Evolutionary conservation across 495 filamentous ascomycete species (phyloP).

Genomic region (Cenococcum geophilum): DNA sequence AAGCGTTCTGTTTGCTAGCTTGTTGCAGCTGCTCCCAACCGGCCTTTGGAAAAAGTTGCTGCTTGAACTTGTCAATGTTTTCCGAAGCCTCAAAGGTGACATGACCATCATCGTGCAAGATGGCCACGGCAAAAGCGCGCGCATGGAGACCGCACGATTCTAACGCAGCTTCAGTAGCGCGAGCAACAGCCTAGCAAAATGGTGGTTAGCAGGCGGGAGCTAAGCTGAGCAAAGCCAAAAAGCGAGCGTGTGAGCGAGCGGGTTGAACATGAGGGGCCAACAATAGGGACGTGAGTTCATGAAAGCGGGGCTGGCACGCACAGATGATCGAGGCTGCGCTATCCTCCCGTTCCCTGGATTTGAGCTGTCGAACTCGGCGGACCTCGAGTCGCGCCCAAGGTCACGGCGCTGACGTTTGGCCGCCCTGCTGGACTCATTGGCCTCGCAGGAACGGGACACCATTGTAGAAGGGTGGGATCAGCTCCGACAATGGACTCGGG

Average conservation of each 20-base stretch:
- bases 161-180: not conserved
- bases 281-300: not conserved
- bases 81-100: not conserved
- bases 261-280: not conserved
- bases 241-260: not conserved
- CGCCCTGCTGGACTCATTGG: not conserved
- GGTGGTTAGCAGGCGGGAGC: not conserved
- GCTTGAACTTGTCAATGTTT: not conserved
- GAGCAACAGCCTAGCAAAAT: not conserved
- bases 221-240: not conserved
- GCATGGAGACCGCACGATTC: not conserved
- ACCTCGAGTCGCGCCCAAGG: not conserved
- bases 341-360: not conserved
- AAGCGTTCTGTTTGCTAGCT: not conserved
- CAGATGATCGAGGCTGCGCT: not conserved
- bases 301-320: conserved; percentile 2
- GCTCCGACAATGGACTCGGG: no score
- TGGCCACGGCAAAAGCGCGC: not conserved
- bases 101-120: not conserved
- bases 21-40: not conserved
- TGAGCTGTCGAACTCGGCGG: not conserved
- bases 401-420: not conserved
- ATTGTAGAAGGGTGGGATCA: not conserved
- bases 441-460: not conserved
- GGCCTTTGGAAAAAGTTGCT: not conserved